These are phyloP conservation scores for Tricholoma sp. DNA, from an alignment of 768 basidiomycete species.

Conservation along the genomic window DNA sequence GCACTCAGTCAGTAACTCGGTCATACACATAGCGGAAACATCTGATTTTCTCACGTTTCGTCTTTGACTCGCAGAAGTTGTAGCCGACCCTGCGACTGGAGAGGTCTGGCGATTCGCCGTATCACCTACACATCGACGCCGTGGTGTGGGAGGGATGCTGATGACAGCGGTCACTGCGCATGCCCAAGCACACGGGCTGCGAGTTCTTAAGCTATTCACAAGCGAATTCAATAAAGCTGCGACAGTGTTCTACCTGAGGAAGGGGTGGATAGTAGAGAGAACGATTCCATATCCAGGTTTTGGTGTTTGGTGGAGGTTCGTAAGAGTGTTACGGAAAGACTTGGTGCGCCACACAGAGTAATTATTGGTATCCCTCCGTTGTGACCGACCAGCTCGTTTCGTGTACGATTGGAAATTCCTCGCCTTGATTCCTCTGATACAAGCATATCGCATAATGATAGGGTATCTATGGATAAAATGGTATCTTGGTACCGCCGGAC, in stretches of 20 bases:
- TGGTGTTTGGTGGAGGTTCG: neutral
- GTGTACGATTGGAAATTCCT: no score
- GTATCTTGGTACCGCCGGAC: no score
- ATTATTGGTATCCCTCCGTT: no score
- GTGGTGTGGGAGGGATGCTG: neutral
- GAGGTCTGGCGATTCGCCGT: neutral
- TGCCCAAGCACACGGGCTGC: neutral
- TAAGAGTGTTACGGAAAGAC: neutral
- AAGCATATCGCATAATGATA: no score
- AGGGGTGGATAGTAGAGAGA: neutral
- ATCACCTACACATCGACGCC: neutral
- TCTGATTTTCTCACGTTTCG: neutral
- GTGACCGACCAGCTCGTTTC: no score
- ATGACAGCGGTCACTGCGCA: neutral
- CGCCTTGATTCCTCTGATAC: no score
- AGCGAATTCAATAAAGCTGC: neutral
- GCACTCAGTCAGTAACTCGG: neutral
- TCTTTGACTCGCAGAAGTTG: neutral
- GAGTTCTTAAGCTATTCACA: neutral
- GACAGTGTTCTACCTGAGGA: neutral
- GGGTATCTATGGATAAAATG: no score
- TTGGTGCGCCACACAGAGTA: neutral
- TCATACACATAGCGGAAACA: neutral
- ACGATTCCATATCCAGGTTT: neutral
- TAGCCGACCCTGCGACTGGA: neutral